phyloP scores from a whole-genome alignment of 495 filamentous ascomycete species.

The Daldinia vernicosa region DNA sequence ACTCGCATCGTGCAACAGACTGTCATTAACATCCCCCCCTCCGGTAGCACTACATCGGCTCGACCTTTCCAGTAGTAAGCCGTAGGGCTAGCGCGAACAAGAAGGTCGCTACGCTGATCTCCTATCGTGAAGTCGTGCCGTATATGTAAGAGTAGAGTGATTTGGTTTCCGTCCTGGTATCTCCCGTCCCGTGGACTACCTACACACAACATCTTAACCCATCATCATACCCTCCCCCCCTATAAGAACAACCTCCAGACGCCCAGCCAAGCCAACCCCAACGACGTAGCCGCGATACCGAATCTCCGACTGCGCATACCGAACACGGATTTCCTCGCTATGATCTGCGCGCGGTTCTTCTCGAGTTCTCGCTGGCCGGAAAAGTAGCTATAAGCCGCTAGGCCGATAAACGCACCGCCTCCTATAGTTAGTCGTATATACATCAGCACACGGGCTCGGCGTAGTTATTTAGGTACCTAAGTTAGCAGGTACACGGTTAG shows the following conservation, averaged over 20 bases:
- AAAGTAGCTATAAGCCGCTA: constrained; percentile 86
- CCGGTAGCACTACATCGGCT: neutral
- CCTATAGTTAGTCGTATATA: constrained; percentile 59
- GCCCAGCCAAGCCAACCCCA: constrained; percentile 74
- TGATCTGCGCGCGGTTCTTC: constrained; percentile 72
- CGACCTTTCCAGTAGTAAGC: neutral
- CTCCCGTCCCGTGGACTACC: neutral
- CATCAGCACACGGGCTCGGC: neutral
- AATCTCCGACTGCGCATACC: constrained; percentile 77
- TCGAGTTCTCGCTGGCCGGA: constrained; percentile 81
- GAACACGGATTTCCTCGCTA: constrained; percentile 74
- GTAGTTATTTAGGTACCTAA: no score
- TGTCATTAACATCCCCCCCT: neutral
- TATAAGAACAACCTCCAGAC: constrained; percentile 53
- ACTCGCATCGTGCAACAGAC: neutral
- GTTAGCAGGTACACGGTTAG: no score
- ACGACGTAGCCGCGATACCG: constrained; percentile 76
- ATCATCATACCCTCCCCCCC: neutral
- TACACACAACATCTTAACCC: neutral
- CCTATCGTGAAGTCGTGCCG: neutral
- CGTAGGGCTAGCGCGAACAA: neutral
- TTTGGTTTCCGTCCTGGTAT: neutral
- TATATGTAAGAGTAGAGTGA: constrained; percentile 25
- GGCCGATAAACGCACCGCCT: constrained; percentile 83
- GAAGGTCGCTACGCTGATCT: neutral